Percentiles rank a stretch among this genome's conserved stretches.
Evolutionary conservation across 208 protist genomes (phyloP).

Genomic region (Leishmania lainsoni): DNA sequence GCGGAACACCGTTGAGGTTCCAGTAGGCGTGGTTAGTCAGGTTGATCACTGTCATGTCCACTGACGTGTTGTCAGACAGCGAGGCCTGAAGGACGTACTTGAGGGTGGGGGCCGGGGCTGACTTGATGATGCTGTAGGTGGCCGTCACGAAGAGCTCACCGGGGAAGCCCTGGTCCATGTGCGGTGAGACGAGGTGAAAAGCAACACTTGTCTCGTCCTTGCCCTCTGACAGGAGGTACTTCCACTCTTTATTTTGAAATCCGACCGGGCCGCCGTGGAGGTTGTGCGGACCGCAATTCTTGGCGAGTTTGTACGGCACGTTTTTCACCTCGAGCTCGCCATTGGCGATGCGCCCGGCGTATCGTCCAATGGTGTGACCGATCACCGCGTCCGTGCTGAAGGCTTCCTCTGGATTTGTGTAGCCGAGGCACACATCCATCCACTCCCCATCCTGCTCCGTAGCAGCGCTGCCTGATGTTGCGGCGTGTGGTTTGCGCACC

Average conservation of each 20-base stretch:
- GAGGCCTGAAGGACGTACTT: conserved; percentile 59
- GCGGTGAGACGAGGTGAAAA: conserved; percentile 68
- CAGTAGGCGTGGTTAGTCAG: conserved; percentile 81
- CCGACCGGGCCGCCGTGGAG: conserved; percentile 71
- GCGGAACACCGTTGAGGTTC: conserved; percentile 81
- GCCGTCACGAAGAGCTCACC: conserved; percentile 71
- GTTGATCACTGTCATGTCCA: conserved; percentile 72
- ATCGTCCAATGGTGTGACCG: conserved; percentile 56
- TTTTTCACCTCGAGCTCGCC: conserved; percentile 54
- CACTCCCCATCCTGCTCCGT: conserved; percentile 31
- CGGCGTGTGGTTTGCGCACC: conserved; percentile 44
- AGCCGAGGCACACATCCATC: conserved; percentile 64
- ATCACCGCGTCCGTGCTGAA: conserved; percentile 14
- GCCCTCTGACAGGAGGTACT: conserved; percentile 70
- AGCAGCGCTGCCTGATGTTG: background rate
- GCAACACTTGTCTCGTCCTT: conserved; percentile 73
- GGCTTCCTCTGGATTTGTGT: conserved; percentile 43
- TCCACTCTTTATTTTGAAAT: conserved; percentile 71
- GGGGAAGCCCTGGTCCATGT: conserved; percentile 83
- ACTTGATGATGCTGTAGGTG: conserved; percentile 70
- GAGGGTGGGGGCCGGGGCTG: conserved; percentile 37
- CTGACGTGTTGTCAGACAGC: conserved; percentile 59
- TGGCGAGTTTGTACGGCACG: conserved; percentile 53
- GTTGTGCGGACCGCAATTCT: conserved; percentile 67
- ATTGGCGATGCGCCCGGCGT: conserved; percentile 66